Percentiles rank a stretch among this genome's conserved stretches.
Conservation (phyloP, 2,329 filamentous ascomycete genomes). For the Hysterium pulicare region DNA sequence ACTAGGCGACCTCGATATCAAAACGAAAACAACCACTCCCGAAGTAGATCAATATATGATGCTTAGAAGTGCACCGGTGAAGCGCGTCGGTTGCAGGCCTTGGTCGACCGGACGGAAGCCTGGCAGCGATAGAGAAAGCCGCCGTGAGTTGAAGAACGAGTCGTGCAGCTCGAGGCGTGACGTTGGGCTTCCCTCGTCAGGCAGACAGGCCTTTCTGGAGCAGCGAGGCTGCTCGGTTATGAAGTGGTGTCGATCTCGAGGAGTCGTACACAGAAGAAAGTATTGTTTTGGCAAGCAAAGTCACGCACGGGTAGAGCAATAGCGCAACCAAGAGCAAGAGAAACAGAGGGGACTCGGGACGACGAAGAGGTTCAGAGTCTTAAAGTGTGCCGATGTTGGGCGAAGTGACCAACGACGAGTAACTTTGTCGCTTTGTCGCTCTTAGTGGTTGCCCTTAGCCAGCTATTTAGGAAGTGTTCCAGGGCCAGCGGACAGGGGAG, state of each 20-base stretch:
- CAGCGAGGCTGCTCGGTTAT: constrained; percentile 12
- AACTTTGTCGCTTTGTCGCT: constrained; percentile 26
- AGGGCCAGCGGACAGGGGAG: constrained; percentile 33
- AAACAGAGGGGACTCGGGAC: constrained; percentile 22
- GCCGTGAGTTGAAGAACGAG: constrained; percentile 12
- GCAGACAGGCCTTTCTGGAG: constrained; percentile 20
- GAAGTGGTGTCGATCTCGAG: constrained; percentile 1
- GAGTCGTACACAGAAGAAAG: not conserved
- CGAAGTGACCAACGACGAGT: constrained; percentile 32
- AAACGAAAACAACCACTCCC: constrained; percentile 2
- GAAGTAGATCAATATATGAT: constrained; percentile 8
- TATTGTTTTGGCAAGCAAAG: constrained; percentile 22
- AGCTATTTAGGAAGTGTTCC: constrained; percentile 34
- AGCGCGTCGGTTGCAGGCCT: constrained; percentile 11
- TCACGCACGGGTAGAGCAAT: constrained; percentile 13
- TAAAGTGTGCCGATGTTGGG: constrained; percentile 30
- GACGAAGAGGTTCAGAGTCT: constrained; percentile 26
- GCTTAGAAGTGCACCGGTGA: constrained; percentile 15
- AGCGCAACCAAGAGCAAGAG: constrained; percentile 4
- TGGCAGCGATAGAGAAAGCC: constrained; percentile 12
- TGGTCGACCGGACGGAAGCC: constrained; percentile 13
- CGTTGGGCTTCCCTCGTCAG: constrained; percentile 24
- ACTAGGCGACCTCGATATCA: constrained; percentile 10
- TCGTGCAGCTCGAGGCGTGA: constrained; percentile 16
- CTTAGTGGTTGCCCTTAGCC: constrained; percentile 35